Conservation (phyloP, 257 asterid species). For the Nicotiana knightiana region DNA sequence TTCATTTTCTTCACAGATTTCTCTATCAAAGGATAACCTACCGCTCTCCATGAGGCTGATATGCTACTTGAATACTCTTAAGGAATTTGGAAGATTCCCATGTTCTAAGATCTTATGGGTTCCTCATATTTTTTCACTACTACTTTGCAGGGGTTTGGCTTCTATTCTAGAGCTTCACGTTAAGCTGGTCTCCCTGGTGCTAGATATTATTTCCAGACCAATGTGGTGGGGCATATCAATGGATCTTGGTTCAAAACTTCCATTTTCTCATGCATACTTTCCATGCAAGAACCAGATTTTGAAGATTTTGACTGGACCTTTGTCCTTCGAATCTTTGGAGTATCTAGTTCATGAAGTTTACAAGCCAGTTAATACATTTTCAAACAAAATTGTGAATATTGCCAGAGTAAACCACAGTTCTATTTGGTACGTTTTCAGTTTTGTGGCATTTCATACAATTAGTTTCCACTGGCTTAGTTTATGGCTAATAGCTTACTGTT, state of each 20-base stretch:
- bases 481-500: slow-evolving; percentile 7
- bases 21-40: neutral
- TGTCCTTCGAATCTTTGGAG: slow-evolving; percentile 42
- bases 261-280: slow-evolving; percentile 67
- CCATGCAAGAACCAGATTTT: slow-evolving; percentile 40
- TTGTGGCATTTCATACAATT: slow-evolving; percentile 5
- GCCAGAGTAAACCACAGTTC: slow-evolving; percentile 51
- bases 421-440: slow-evolving; percentile 44
- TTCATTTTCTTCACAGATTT: neutral
- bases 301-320: slow-evolving; percentile 53
- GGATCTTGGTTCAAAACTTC: slow-evolving; percentile 58
- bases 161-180: slow-evolving; percentile 57
- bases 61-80: neutral
- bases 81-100: neutral
- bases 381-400: slow-evolving; percentile 31
- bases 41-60: neutral
- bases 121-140: slow-evolving; percentile 25
- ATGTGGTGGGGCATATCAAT: slow-evolving; percentile 74
- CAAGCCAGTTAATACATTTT: slow-evolving; percentile 23
- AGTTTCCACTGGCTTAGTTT: slow-evolving; percentile 18
- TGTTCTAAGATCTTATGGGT: neutral
- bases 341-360: slow-evolving; percentile 37
- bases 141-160: slow-evolving; percentile 77
- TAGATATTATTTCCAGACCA: slow-evolving; percentile 67
- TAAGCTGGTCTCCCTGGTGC: slow-evolving; percentile 41